phyloP scores from a whole-genome alignment of 352 stramenopile species.

The Phytophthora pistaciae region DNA sequence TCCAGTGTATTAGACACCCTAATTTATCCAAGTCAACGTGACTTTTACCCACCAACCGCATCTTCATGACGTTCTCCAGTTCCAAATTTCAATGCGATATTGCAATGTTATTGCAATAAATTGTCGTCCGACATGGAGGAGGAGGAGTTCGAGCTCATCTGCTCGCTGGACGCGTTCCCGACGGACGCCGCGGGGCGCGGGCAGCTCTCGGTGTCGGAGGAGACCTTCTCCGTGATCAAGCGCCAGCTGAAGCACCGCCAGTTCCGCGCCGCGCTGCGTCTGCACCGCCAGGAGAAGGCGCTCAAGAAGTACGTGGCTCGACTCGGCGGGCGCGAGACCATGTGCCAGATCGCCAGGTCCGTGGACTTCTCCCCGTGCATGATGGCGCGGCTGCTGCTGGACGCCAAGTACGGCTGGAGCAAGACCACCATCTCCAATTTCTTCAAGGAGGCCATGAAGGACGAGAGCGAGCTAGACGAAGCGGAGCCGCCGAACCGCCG shows the following conservation, averaged over 20 bases:
- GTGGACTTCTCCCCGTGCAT: constrained; percentile 76
- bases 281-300: constrained; percentile 69
- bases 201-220: constrained; percentile 51
- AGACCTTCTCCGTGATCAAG: constrained; percentile 70
- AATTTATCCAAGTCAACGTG: constrained; percentile 29
- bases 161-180: constrained; percentile 50
- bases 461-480: constrained; percentile 23
- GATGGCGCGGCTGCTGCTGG: constrained; percentile 69
- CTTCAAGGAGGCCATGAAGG: constrained; percentile 62
- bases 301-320: constrained; percentile 61
- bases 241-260: constrained; percentile 58
- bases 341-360: constrained; percentile 51
- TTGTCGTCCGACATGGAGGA: constrained; percentile 47
- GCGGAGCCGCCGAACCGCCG: constrained; percentile 12
- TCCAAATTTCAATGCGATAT: background rate
- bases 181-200: background rate
- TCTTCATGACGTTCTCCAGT: background rate
- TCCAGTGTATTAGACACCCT: constrained; percentile 12
- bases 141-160: constrained; percentile 55
- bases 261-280: constrained; percentile 51
- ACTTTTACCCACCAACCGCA: background rate
- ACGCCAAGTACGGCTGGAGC: constrained; percentile 60
- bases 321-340: constrained; percentile 38
- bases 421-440: constrained; percentile 77
- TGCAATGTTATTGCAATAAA: background rate